Conservation (phyloP, 2,329 filamentous ascomycete species). For the Ascochyta koolunga region DNA sequence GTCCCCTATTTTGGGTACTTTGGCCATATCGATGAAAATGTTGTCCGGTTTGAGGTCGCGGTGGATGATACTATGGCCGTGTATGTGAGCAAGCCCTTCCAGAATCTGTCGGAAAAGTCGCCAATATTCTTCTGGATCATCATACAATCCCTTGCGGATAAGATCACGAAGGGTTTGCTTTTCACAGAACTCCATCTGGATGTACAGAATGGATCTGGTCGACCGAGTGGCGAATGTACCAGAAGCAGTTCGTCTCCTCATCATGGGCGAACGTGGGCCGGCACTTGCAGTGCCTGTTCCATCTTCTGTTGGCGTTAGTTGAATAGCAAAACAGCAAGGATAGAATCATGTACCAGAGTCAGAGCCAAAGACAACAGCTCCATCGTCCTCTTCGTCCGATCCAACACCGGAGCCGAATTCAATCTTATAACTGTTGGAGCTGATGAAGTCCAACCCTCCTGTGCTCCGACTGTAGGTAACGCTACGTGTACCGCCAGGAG, state of each 20-base stretch:
- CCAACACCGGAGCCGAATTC: constrained; percentile 73
- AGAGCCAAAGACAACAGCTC: constrained; percentile 44
- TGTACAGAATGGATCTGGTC: constrained; percentile 81
- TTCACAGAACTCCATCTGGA: constrained; percentile 99
- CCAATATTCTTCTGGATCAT: constrained; percentile 82
- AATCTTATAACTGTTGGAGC: constrained; percentile 78
- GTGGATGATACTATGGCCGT: constrained; percentile 89
- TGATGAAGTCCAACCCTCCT: constrained; percentile 86
- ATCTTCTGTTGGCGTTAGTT: constrained; percentile 47
- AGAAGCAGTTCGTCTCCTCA: constrained; percentile 50
- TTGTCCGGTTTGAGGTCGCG: constrained; percentile 97
- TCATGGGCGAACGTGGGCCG: constrained; percentile 43
- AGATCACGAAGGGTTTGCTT: constrained; percentile 89
- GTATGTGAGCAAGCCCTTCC: constrained; percentile 88
- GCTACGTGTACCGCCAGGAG: constrained; percentile 29
- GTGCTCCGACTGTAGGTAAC: constrained; percentile 74
- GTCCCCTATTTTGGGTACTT: constrained; percentile 94
- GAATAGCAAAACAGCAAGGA: background rate
- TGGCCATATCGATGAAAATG: constrained; percentile 89
- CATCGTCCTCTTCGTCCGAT: constrained; percentile 44
- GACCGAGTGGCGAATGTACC: constrained; percentile 56
- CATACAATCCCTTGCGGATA: constrained; percentile 75
- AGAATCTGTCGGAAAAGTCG: constrained; percentile 88
- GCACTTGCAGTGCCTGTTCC: constrained; percentile 50
- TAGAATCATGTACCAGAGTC: constrained; percentile 43